Evolutionary conservation across 2,329 filamentous ascomycete genomes (phyloP), one percentile per base, ranked within the genome.

Genomic region (Cordyceps fumosorosea): DNA sequence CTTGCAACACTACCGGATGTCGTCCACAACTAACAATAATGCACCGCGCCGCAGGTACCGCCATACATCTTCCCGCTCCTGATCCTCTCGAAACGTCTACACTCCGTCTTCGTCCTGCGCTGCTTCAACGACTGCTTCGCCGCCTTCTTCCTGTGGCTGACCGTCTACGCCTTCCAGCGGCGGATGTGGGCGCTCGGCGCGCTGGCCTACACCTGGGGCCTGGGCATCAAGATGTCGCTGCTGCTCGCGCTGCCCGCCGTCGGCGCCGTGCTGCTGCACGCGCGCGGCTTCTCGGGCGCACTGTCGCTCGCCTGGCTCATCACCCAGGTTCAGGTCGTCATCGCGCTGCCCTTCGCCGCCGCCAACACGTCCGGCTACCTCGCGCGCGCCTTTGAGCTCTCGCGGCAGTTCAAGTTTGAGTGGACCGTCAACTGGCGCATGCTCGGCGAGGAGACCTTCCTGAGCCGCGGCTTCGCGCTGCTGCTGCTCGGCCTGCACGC

Each of bases 401-500:
- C 90, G 53, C 84, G 95, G 60, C 86, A 91, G 68, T 99, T 99
- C 77, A 82, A 96, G 69, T 98, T 93, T 80, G 92, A 93, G 76
- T 99, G 95, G 95, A 99, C 95, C 0, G 95, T 99, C 67, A 99
- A 99, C 75, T 99, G 95, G 95, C 87, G 93, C 60, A 98, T 98
- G 73, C 77, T 97, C n/a, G 88, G 89, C 18, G 92, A 97, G 75
- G 84, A 89, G 7, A 75, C 78, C 0, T 99, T 99, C 69, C 81
- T 96, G 53, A 83, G 81, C 67, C 83, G 78, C 64, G 72, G 77
- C 2, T 96, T 96, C 71, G 85, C 91, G 29, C 68, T 88, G 20
- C 74, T 77, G 16, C 80, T 97, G 56, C 79, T 96, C 29, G 79
- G 75, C 1, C 71, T 84, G 61, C 91, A 97, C 72, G 78, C 79